Conservation (phyloP, 805 yeast genomes). For the Candida vartiovaarae region DNA sequence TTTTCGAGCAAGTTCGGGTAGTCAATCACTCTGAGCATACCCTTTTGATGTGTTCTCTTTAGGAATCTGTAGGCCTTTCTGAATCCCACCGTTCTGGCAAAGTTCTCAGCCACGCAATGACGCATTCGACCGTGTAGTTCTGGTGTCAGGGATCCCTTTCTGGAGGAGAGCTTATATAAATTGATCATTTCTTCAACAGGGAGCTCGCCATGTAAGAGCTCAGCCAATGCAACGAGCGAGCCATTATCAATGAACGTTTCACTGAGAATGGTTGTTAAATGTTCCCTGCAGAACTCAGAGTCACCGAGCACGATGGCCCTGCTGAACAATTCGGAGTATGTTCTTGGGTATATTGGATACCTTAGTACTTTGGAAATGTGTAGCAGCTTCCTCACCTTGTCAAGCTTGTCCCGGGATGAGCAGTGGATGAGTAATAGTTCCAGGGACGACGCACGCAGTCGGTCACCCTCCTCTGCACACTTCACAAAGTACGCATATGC, state of each 20-base stretch:
- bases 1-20: slow-evolving; percentile 11
- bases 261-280: slow-evolving; percentile 5
- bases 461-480: not conserved
- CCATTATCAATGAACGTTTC: slow-evolving; percentile 12
- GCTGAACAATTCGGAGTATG: slow-evolving; percentile 6
- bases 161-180: slow-evolving; percentile 2
- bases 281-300: not conserved
- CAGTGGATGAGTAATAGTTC: slow-evolving; percentile 13
- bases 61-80: slow-evolving; percentile 6
- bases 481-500: slow-evolving; percentile 6
- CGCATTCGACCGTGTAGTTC: slow-evolving; percentile 4
- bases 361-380: not conserved
- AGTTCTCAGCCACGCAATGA: slow-evolving; percentile 6
- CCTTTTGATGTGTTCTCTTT: slow-evolving; percentile 1
- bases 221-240: slow-evolving; percentile 10
- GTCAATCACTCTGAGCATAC: slow-evolving; percentile 7
- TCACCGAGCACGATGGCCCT: slow-evolving; percentile 8
- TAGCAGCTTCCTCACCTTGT: slow-evolving; percentile 5
- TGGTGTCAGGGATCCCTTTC: slow-evolving; percentile 2
- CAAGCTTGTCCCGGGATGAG: slow-evolving; percentile 3
- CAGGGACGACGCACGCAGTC: slow-evolving; percentile 2
- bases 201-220: slow-evolving; percentile 2
- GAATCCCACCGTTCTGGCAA: slow-evolving; percentile 7
- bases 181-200: slow-evolving; percentile 7
- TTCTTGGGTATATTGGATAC: slow-evolving; percentile 12